Percentiles rank a stretch among this genome's conserved stretches.
These are phyloP conservation scores for Wickerhamiella pararugosa DNA, from an alignment of 1,139 yeast genomes.

Conservation along the genomic window DNA sequence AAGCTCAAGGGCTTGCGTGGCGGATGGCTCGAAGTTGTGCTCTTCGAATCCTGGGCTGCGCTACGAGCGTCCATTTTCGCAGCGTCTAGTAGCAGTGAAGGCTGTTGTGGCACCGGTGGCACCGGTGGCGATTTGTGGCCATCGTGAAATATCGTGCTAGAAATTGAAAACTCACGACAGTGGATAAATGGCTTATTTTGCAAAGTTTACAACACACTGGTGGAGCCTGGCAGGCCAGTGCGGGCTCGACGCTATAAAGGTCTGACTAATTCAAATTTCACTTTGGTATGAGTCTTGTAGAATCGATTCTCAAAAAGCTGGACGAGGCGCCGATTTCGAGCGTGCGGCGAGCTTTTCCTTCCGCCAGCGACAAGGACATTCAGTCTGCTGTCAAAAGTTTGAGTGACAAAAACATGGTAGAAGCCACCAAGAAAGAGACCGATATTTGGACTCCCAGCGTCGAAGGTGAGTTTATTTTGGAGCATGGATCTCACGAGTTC, in stretches of 20 bases:
- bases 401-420: slow-evolving; percentile 70
- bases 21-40: no score
- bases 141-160: no score
- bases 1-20: neutral
- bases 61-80: no score
- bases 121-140: no score
- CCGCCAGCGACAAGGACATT: slow-evolving; percentile 36
- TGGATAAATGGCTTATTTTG: no score
- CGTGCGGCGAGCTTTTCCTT: slow-evolving; percentile 44
- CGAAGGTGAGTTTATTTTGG: slow-evolving; percentile 71
- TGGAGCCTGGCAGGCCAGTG: no score
- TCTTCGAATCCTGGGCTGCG: no score
- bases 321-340: slow-evolving; percentile 50
- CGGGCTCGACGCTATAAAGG: no score
- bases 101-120: no score
- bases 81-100: no score
- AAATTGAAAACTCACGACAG: no score
- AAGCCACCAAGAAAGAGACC: slow-evolving; percentile 56
- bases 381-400: slow-evolving; percentile 77
- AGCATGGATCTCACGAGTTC: slow-evolving; percentile 79
- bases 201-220: no score
- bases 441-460: slow-evolving; percentile 62
- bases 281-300: slow-evolving; percentile 2
- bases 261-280: neutral
- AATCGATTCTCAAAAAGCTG: slow-evolving; percentile 25